Percentiles rank a stretch among this genome's conserved stretches.
Evolutionary conservation across 306 rosid genomes (phyloP).

Genomic region (Sicyos baderoa): DNA sequence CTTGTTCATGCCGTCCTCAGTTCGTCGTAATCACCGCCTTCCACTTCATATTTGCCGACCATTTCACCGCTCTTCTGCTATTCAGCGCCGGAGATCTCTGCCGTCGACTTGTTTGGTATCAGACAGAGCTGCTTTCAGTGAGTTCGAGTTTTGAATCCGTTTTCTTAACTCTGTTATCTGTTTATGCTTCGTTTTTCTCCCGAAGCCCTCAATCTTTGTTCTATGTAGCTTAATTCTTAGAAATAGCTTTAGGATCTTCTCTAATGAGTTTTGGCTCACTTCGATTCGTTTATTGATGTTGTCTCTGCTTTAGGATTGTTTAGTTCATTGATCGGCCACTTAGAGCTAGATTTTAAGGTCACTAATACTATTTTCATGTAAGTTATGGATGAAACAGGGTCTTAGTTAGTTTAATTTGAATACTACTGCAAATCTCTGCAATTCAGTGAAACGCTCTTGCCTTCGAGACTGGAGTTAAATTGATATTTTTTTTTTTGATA

Average conservation of each 20-base stretch:
- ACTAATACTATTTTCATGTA: not conserved
- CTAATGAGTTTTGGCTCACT: not conserved
- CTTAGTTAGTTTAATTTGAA: not conserved
- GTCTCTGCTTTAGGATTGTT: not conserved
- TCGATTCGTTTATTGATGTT: not conserved
- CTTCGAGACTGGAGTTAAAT: constrained; percentile 12
- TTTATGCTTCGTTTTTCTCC: not conserved
- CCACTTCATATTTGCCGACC: constrained; percentile 5
- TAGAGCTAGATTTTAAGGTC: not conserved
- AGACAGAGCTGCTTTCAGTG: constrained; percentile 5
- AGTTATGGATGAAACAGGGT: not conserved
- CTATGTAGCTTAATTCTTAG: not conserved
- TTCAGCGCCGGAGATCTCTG: not conserved
- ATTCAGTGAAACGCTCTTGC: not conserved
- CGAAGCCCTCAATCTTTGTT: not conserved
- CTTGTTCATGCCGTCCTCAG: not conserved
- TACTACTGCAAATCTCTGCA: not conserved
- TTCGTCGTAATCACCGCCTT: not conserved
- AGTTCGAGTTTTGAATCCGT: not conserved
- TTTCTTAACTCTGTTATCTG: not conserved
- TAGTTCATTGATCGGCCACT: not conserved
- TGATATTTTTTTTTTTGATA: too few species aligned
- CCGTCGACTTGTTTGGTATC: not conserved
- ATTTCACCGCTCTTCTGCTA: not conserved
- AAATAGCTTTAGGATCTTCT: not conserved